Conservation (phyloP, 2,329 filamentous ascomycete genomes). For the Thielaviopsis populi region DNA sequence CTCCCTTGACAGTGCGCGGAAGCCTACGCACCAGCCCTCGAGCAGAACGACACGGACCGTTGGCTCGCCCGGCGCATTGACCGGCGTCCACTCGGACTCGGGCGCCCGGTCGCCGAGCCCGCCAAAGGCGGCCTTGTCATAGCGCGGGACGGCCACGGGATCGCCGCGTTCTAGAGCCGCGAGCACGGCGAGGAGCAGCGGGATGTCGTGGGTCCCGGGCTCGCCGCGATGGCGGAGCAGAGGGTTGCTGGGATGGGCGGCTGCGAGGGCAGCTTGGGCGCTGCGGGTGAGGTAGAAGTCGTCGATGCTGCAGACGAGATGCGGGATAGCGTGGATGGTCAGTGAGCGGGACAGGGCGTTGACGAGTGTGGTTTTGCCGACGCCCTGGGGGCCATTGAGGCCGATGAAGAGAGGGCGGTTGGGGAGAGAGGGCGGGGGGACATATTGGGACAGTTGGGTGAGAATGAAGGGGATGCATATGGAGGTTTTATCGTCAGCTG, state of each 20-base stretch:
- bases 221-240: conserved; percentile 72
- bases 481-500: conserved; percentile 59
- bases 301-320: conserved; percentile 65
- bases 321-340: conserved; percentile 38
- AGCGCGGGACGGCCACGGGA: conserved; percentile 50
- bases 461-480: conserved; percentile 67
- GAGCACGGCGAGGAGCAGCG: conserved; percentile 27
- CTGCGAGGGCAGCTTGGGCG: conserved; percentile 50
- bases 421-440: conserved; percentile 20
- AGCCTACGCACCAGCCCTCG: conserved; percentile 86
- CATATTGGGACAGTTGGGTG: conserved; percentile 30
- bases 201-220: conserved; percentile 67
- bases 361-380: conserved; percentile 83
- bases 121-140: conserved; percentile 66
- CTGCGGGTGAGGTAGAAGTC: conserved; percentile 72
- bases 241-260: conserved; percentile 51
- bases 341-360: conserved; percentile 48
- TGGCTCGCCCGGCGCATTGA: conserved; percentile 36
- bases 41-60: conserved; percentile 56
- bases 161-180: conserved; percentile 45
- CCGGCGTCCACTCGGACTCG: conserved; percentile 42
- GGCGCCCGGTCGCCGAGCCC: conserved; percentile 65
- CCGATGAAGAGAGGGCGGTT: conserved; percentile 65
- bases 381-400: conserved; percentile 81
- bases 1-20: conserved; percentile 44